Base-by-base conservation (phyloP, 345 rosid genomes). In the Citrus reticulata region DNA sequence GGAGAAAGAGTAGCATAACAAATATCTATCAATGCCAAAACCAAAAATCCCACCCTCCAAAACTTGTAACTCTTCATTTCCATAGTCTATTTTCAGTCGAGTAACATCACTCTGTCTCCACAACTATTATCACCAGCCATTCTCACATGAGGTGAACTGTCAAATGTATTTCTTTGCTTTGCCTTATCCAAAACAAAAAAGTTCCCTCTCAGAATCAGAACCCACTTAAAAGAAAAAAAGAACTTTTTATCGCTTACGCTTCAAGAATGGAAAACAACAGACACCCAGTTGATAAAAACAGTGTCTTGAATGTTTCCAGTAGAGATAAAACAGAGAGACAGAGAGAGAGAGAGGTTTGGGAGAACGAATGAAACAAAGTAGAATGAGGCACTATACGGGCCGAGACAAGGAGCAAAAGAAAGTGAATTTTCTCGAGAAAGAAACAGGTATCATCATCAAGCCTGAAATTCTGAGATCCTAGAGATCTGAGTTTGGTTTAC, bases 1-100 rank as follows among this genome's bases (percentile, higher is more conserved):
- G 98, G 98, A 80, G 99, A 97, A 81, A 97, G 99, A 68, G 97
- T 91, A 68, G 99, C 99, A 77, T 83, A 77, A 72, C 97, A 90
- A 86, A 83, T 57, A 80, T 89, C 86, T 81, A 89, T 49, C 32
- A 90, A 84, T 83, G 86, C 90, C 83, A 90, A 85, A 86, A 91
- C 85, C 87, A 95, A 82, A 70, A 93, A 74, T 39, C 87, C 84
- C 62, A 88, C 78, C 76, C 79, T 85, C 88, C 90, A 88, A 25
- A 86, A 59, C 79, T 85, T 72, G 39, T 85, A 89, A 77, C 86
- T 80, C 79, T 68, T 79, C 63, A 58, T 79, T 81, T 81, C 91
- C 90, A 83, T 88, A 22, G 14, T 84, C 62, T 79, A 66, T 68
- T 37, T 78, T 71, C 76, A 80, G 77, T 80, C 80, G 58, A 82